Evolutionary conservation across 768 basidiomycete species (phyloP).

Genomic region (Suillus subalutaceus): DNA sequence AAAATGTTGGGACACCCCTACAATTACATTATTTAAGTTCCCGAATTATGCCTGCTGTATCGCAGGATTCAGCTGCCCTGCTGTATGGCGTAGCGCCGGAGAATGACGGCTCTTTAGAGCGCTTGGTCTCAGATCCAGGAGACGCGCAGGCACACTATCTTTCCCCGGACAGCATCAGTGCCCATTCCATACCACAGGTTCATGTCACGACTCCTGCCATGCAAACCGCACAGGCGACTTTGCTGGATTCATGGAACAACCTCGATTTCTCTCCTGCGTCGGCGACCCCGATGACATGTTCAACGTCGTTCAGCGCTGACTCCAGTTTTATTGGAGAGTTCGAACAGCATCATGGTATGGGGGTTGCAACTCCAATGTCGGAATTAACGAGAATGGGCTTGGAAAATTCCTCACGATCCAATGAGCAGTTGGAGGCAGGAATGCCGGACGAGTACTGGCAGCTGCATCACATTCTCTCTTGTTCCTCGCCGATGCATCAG

Average conservation of each 20-base stretch:
- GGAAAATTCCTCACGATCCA: not conserved
- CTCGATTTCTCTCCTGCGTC: not conserved
- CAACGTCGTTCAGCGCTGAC: constrained; percentile 1
- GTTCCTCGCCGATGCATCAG: not conserved
- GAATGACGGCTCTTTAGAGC: too few species aligned
- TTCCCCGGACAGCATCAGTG: too few species aligned
- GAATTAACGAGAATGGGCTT: not conserved
- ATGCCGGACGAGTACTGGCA: not conserved
- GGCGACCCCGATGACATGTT: not conserved
- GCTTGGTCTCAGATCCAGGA: not conserved
- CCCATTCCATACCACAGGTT: not conserved
- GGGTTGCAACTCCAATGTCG: not conserved
- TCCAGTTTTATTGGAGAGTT: not conserved
- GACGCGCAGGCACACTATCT: not conserved
- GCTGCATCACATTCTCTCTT: not conserved
- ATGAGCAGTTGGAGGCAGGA: not conserved
- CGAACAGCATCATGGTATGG: not conserved
- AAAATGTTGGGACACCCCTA: not conserved
- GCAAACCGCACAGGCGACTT: not conserved
- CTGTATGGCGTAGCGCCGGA: not conserved
- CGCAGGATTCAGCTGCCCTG: not conserved
- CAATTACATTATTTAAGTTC: not conserved
- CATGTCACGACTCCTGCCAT: not conserved
- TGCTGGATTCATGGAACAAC: not conserved
- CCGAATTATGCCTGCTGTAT: not conserved